These are phyloP conservation scores for Chlorencoelia australis DNA, from an alignment of 2,329 filamentous ascomycete genomes.

Conservation along the genomic window DNA sequence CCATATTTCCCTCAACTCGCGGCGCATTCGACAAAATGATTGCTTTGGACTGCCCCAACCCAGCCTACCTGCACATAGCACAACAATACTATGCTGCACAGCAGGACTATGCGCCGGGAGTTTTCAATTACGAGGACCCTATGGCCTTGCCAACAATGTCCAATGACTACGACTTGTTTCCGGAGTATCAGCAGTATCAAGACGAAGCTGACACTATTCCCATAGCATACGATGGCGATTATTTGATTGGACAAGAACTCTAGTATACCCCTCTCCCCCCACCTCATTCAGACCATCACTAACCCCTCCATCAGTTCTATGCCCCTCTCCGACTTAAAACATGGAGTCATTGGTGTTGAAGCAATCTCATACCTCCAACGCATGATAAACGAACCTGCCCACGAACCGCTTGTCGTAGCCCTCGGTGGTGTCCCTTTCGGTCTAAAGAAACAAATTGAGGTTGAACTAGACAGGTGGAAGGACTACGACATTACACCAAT, in stretches of 20 bases:
- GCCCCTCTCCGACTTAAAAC: conserved; percentile 60
- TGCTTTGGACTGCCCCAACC: too few relatives aligned
- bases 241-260: conserved; percentile 7
- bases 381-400: conserved; percentile 60
- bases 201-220: conserved; percentile 1
- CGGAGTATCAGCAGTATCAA: too few relatives aligned
- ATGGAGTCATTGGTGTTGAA: conserved; percentile 72
- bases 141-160: too few relatives aligned
- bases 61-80: too few relatives aligned
- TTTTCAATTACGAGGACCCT: too few relatives aligned
- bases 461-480: conserved; percentile 64
- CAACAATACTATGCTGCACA: too few relatives aligned
- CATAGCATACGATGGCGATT: conserved; percentile 9
- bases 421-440: conserved; percentile 80
- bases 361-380: conserved; percentile 80
- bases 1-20: too few relatives aligned
- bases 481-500: conserved; percentile 62
- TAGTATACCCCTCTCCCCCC: conserved; percentile 3
- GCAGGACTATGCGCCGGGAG: too few relatives aligned
- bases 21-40: too few relatives aligned
- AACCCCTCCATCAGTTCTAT: conserved; percentile 24
- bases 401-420: conserved; percentile 82
- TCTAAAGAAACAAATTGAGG: conserved; percentile 63
- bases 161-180: too few relatives aligned
- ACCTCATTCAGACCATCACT: neutral